Percentiles rank a stretch among this genome's conserved stretches.
Evolutionary conservation across 352 stramenopile genomes (phyloP).

Genomic region (Pythium folliculosum): DNA sequence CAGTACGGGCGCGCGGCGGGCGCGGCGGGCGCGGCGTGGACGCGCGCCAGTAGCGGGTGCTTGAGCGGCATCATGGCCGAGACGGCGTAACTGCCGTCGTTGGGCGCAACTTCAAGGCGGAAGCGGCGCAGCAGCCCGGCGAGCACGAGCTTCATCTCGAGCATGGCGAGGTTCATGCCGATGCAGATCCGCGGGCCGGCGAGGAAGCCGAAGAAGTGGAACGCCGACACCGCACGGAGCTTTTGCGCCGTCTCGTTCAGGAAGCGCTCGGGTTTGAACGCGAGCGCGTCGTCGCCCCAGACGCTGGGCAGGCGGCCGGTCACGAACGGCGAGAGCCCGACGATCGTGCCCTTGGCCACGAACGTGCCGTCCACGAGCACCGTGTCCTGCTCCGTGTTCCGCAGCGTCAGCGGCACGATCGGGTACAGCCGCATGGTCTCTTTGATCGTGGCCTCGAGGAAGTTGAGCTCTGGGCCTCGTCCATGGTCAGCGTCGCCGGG

Average conservation of each 20-base stretch:
- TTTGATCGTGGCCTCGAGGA: conserved; percentile 33
- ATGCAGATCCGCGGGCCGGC: conserved; percentile 36
- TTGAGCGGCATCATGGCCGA: conserved; percentile 18
- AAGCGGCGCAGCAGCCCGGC: conserved; percentile 41
- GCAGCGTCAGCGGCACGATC: conserved; percentile 34
- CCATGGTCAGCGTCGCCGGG: conserved; percentile 1
- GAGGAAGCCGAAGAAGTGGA: conserved; percentile 32
- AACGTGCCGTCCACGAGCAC: conserved; percentile 40
- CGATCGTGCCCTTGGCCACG: conserved; percentile 27
- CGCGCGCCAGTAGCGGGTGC: conserved; percentile 11
- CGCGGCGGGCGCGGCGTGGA: neutral
- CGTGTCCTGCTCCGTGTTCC: conserved; percentile 29
- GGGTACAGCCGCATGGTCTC: conserved; percentile 45
- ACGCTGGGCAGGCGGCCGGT: conserved; percentile 31
- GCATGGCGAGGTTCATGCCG: conserved; percentile 41
- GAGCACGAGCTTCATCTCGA: conserved; percentile 46
- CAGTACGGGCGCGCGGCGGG: too few species aligned
- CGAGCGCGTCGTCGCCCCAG: conserved; percentile 34
- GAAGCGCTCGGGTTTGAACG: conserved; percentile 40
- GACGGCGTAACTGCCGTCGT: conserved; percentile 19
- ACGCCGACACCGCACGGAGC: conserved; percentile 26
- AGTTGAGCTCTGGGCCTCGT: conserved; percentile 17
- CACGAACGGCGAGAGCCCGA: conserved; percentile 32
- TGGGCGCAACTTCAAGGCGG: conserved; percentile 19
- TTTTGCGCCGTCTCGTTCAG: conserved; percentile 20